Evolutionary conservation across 805 yeast genomes (phyloP).

Genomic region (Nakazawaea wickerhamii): DNA sequence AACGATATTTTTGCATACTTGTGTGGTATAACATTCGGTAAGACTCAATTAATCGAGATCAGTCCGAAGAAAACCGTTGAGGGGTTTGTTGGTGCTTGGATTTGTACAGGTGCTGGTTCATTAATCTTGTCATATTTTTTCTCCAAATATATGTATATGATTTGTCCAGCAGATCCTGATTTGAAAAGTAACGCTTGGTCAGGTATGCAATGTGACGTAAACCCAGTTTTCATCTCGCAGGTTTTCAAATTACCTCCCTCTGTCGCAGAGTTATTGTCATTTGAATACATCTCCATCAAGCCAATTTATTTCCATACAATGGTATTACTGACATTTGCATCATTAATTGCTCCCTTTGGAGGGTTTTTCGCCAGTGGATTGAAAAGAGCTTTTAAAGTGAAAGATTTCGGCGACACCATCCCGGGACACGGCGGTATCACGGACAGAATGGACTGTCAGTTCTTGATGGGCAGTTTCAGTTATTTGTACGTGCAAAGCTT

Average conservation of each 20-base stretch:
- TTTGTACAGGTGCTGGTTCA: constrained; percentile 78
- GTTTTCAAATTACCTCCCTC: constrained; percentile 69
- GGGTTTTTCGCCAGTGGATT: constrained; percentile 98
- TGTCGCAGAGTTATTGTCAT: constrained; percentile 37
- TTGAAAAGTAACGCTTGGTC: constrained; percentile 57
- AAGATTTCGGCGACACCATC: constrained; percentile 96
- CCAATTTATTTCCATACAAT: constrained; percentile 91
- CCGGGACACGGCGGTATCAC: constrained; percentile 99
- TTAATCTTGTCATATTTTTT: constrained; percentile 59
- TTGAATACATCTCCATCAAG: constrained; percentile 54
- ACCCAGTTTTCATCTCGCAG: constrained; percentile 85
- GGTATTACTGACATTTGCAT: constrained; percentile 87
- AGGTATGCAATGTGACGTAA: constrained; percentile 68
- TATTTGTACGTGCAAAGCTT: constrained; percentile 92
- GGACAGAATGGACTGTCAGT: constrained; percentile 96
- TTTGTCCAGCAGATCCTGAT: constrained; percentile 77
- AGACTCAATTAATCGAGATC: constrained; percentile 84
- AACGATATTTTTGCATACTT: constrained; percentile 95
- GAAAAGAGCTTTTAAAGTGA: constrained; percentile 91
- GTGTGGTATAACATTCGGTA: constrained; percentile 95
- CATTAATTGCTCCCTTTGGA: constrained; percentile 96
- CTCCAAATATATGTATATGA: constrained; percentile 65
- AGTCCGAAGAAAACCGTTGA: constrained; percentile 97
- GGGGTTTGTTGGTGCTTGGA: constrained; percentile 97
- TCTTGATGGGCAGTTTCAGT: constrained; percentile 93